phyloP scores from a whole-genome alignment of 306 rosid genomes.

The Quercus berberidifolia region DNA sequence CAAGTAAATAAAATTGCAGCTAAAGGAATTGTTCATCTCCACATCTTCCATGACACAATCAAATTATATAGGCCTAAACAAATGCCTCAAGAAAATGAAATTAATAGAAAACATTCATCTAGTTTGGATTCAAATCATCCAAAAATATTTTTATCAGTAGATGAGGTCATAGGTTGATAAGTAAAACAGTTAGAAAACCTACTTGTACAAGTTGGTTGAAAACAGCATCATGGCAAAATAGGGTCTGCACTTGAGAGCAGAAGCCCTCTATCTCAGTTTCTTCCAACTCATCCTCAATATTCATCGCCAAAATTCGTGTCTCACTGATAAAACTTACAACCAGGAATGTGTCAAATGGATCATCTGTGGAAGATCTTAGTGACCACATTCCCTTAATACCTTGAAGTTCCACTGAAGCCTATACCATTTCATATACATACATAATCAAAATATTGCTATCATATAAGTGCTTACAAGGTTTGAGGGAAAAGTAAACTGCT shows the following conservation, averaged over 20 bases:
- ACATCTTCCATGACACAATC: background rate
- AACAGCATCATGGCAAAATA: conserved; percentile 94
- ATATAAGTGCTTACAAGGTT: background rate
- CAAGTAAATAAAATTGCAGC: background rate
- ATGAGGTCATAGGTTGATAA: background rate
- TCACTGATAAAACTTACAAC: conserved; percentile 96
- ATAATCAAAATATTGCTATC: conserved; percentile 16
- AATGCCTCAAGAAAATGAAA: background rate
- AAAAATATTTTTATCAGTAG: background rate
- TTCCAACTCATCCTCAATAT: conserved; percentile 90
- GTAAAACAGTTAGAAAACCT: conserved; percentile 28
- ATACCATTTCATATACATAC: conserved; percentile 23
- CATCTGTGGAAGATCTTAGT: conserved; percentile 87
- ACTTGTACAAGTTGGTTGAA: conserved; percentile 96
- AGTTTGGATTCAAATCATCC: background rate
- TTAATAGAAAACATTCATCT: background rate
- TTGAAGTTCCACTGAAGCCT: conserved; percentile 99
- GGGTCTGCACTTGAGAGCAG: conserved; percentile 83
- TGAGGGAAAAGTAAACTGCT: background rate
- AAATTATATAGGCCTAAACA: background rate
- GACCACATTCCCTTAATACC: conserved; percentile 99
- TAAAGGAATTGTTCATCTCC: background rate
- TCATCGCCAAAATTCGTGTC: conserved; percentile 96
- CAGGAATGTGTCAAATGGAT: conserved; percentile 83
- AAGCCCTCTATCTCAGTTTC: conserved; percentile 98